A percentile compares a stretch with the other conserved stretches of the same genome.
Conservation (phyloP, 2,329 filamentous ascomycete genomes). For the Talaromyces albobiverticillius region DNA sequence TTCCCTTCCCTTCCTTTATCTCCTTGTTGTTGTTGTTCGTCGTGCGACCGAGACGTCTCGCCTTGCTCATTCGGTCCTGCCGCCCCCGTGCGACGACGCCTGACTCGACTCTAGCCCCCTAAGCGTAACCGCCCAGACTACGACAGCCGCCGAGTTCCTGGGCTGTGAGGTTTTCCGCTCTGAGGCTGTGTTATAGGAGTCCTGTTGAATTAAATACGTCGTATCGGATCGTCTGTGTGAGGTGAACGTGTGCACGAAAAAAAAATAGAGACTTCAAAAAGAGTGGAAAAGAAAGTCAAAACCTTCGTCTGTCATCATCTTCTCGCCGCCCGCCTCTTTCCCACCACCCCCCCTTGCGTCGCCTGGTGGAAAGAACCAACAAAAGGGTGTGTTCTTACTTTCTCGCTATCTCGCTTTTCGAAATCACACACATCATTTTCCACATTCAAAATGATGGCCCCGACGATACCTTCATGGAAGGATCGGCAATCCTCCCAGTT, state of each 20-base stretch:
- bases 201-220: background rate
- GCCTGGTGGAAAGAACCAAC: slow-evolving; percentile 1
- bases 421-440: background rate
- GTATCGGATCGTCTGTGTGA: background rate
- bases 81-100: slow-evolving; percentile 9
- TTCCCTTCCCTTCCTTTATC: background rate
- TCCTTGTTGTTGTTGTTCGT: background rate
- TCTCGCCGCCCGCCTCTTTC: slow-evolving; percentile 13
- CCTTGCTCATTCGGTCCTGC: slow-evolving; percentile 14
- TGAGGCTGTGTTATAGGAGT: slow-evolving; percentile 9
- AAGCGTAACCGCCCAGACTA: background rate
- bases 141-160: slow-evolving; percentile 6
- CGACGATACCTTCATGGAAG: slow-evolving; percentile 41
- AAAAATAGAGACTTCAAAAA: background rate
- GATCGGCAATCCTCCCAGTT: slow-evolving; percentile 44
- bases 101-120: slow-evolving; percentile 4
- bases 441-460: slow-evolving; percentile 16
- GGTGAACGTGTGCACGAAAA: background rate
- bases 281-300: background rate
- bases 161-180: slow-evolving; percentile 1
- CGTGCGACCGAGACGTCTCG: slow-evolving; percentile 9
- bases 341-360: slow-evolving; percentile 10
- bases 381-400: background rate
- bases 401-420: too few species aligned
- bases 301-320: slow-evolving; percentile 9